These are phyloP conservation scores for Cyclotella sp. DNA, from an alignment of 108 stramenopile species.

Conservation along the genomic window DNA sequence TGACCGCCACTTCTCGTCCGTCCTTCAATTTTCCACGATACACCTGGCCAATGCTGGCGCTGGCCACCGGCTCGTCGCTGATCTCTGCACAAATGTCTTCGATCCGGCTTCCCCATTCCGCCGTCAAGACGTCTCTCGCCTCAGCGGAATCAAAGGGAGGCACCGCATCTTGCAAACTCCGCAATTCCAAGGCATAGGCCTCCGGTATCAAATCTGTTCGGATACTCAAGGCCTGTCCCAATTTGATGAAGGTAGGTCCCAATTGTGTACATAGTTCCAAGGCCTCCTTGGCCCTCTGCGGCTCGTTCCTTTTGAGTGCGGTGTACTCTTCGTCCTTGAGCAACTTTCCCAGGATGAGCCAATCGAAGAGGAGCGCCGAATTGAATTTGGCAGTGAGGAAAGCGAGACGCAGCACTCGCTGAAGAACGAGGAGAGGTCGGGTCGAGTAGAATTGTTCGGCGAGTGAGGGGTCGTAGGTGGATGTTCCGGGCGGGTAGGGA, in stretches of 20 bases:
- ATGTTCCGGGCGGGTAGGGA: slow-evolving; percentile 66
- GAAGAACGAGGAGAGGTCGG: slow-evolving; percentile 61
- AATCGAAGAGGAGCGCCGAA: slow-evolving; percentile 77
- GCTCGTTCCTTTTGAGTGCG: slow-evolving; percentile 71
- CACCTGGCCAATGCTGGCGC: slow-evolving; percentile 81
- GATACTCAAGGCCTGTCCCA: slow-evolving; percentile 89
- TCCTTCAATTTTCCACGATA: slow-evolving; percentile 59
- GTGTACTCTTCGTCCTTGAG: slow-evolving; percentile 66
- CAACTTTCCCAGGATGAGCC: slow-evolving; percentile 69
- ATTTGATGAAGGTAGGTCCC: slow-evolving; percentile 88
- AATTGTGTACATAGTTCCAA: slow-evolving; percentile 65
- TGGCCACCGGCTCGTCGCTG: slow-evolving; percentile 63
- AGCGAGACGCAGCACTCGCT: slow-evolving; percentile 63
- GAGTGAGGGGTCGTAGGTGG: slow-evolving; percentile 61
- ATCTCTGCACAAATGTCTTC: slow-evolving; percentile 50
- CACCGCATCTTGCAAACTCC: slow-evolving; percentile 86
- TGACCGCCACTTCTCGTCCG: slow-evolving; percentile 87
- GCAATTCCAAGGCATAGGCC: slow-evolving; percentile 80
- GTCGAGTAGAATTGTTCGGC: slow-evolving; percentile 63
- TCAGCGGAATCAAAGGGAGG: slow-evolving; percentile 74
- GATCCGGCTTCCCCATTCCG: slow-evolving; percentile 66
- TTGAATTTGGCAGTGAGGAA: slow-evolving; percentile 67
- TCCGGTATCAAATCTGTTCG: slow-evolving; percentile 88
- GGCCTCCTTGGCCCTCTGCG: slow-evolving; percentile 71
- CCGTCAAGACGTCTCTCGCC: slow-evolving; percentile 60